phyloP scores from a whole-genome alignment of 2,329 filamentous ascomycete genomes.

The Thyridium curvatum region DNA sequence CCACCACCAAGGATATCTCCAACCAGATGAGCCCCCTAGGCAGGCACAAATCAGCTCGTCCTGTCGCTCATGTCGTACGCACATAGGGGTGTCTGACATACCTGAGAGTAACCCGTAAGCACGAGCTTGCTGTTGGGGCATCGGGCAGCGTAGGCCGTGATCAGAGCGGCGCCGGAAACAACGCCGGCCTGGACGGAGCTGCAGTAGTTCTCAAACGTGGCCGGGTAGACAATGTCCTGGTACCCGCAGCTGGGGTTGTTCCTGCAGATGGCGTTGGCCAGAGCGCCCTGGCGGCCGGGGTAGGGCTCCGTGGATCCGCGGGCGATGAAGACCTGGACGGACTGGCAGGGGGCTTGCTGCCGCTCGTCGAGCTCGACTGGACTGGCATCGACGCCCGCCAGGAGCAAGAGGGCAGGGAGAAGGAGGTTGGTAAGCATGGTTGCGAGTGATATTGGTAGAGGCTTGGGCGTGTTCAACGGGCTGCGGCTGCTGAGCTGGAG shows the following conservation, averaged over 20 bases:
- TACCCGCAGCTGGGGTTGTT: conserved; percentile 20
- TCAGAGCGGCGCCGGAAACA: conserved; percentile 12
- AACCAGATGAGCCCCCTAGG: conserved; percentile 8
- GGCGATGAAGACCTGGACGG: conserved; percentile 21
- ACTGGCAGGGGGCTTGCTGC: conserved; percentile 10
- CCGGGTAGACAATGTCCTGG: conserved; percentile 11
- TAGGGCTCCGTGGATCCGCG: conserved; percentile 22
- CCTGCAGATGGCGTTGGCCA: conserved; percentile 18
- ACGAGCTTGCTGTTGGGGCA: conserved; percentile 20
- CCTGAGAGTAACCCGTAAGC: conserved; percentile 21
- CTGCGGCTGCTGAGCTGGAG: too few relatives aligned
- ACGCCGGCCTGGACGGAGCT: conserved; percentile 15
- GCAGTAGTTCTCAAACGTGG: conserved; percentile 14
- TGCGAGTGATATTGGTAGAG: too few relatives aligned
- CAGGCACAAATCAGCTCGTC: neutral
- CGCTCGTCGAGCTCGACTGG: neutral
- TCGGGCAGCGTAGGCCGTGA: conserved; percentile 15
- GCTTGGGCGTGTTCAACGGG: too few relatives aligned
- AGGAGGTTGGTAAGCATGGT: too few relatives aligned
- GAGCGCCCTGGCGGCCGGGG: conserved; percentile 19
- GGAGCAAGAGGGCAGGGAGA: too few relatives aligned
- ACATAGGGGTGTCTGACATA: conserved; percentile 9
- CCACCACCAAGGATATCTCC: conserved; percentile 14
- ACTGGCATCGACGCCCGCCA: too few relatives aligned
- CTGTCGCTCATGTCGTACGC: too few relatives aligned